Percentiles rank a stretch among this genome's conserved stretches.
Conservation (phyloP, 2,329 filamentous ascomycete species). For the Lizonia empirigonia region DNA sequence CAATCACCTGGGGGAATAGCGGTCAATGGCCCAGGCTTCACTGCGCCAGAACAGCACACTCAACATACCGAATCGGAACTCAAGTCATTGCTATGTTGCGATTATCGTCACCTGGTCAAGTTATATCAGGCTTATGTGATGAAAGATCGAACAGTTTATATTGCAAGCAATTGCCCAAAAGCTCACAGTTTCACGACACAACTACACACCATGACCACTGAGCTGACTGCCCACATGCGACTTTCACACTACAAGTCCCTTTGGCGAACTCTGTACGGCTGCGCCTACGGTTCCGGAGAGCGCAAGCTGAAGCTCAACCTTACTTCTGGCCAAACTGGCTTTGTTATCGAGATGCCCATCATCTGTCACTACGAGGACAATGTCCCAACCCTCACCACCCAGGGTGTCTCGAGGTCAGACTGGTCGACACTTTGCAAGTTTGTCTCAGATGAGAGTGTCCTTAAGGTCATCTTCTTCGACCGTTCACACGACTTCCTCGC, state of each 20-base stretch:
- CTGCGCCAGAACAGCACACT: conserved; percentile 8
- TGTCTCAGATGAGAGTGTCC: conserved; percentile 10
- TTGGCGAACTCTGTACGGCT: conserved; percentile 12
- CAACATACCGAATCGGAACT: conserved; percentile 7
- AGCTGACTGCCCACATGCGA: conserved; percentile 15
- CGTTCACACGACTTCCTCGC: conserved; percentile 11
- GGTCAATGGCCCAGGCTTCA: conserved; percentile 18
- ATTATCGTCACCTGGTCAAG: conserved; percentile 8
- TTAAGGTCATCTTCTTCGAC: conserved; percentile 15
- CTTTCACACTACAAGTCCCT: conserved; percentile 14
- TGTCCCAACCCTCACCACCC: background rate
- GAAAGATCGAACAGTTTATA: background rate
- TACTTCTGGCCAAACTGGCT: conserved; percentile 12
- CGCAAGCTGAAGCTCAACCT: conserved; percentile 17
- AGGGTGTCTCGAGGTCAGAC: conserved; percentile 9
- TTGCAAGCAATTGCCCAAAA: background rate
- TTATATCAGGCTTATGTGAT: background rate
- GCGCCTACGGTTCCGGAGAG: conserved; percentile 12
- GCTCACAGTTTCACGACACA: background rate
- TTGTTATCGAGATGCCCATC: conserved; percentile 12
- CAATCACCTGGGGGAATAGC: conserved; percentile 11
- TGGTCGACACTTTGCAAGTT: conserved; percentile 13
- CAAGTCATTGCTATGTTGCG: conserved; percentile 3
- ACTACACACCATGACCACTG: conserved; percentile 10
- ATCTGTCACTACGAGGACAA: conserved; percentile 17